Conservation (phyloP, 805 yeast genomes). For the Metahyphopichia silvanorum region DNA sequence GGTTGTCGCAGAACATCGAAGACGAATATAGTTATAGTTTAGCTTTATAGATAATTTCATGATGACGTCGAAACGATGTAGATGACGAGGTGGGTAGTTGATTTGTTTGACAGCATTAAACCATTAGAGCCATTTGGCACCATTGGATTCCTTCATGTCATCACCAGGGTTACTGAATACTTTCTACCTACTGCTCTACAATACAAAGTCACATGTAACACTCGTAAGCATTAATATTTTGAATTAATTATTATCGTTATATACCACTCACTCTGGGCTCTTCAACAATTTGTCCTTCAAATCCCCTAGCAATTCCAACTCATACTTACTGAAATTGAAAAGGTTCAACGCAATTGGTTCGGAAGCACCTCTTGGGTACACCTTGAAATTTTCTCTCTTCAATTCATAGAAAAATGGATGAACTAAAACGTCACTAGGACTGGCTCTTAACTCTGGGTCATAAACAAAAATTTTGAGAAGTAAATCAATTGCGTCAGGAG, state of each 20-base stretch:
- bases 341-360: conserved; percentile 42
- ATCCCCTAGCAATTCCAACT: conserved; percentile 48
- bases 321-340: conserved; percentile 71
- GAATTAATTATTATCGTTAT: background rate
- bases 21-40: conserved; percentile 93
- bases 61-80: no score
- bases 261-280: background rate
- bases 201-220: background rate
- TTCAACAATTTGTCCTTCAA: conserved; percentile 30
- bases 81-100: no score
- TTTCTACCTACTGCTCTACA: background rate
- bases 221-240: background rate
- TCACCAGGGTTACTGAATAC: no score
- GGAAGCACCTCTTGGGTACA: conserved; percentile 51
- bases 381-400: conserved; percentile 52
- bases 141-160: no score
- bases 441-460: conserved; percentile 80
- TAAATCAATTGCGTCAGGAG: conserved; percentile 83
- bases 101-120: no score
- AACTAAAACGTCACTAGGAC: conserved; percentile 78
- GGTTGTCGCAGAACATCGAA: conserved; percentile 95
- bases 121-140: no score
- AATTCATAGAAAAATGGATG: conserved; percentile 90
- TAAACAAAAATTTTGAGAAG: conserved; percentile 79
- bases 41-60: conserved; percentile 47